Base-by-base conservation (phyloP, 768 basidiomycete species). In the Hygrocybe coccinea region DNA sequence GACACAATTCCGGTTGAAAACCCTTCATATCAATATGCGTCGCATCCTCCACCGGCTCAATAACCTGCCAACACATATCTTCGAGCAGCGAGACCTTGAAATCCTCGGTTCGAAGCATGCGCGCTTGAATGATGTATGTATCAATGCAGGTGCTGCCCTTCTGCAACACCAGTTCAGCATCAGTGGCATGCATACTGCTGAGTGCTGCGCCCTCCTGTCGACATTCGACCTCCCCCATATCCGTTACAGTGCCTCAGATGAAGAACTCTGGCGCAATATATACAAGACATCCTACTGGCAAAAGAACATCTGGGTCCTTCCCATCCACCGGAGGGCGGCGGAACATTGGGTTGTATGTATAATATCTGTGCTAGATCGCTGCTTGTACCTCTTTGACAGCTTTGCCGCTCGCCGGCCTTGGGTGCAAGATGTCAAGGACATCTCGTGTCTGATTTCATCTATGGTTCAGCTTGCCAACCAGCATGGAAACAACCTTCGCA, bases 291-390 rank as follows among this genome's bases (percentile, higher is more conserved):
- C 51, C 15, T 77, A 66, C 50, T 75, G 73, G 72, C 12, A 9
- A 0, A 70, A 68, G 46, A 44, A 60, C 11, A 5, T 62, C 0
- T 77, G 75, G 74, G 69, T 76, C 7, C 37, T 77, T 8, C 76
- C 73, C 0, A 71, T 76, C 15, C 73, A 76, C 47, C 54, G 64
- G 1, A 2, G 2, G 11, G 50, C 55, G 7, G 56, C 59, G 2
- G 50, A 61, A 1, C 73, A 76, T 58, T 76, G 70, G 69, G 69
- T 74, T 0, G 55, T 73, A 33, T 69, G 67, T 53, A 60, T 60
- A 6, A 60, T 65, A 0, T 52, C 57, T 22, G 52, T 65, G 2
- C 10, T 3, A 1, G 9, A 22, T 6, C 53, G 56, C 1, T 43
- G 63, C 21, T 19, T 73, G 0, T 54, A 59, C 17, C 46, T 75